Evolutionary conservation across 1,139 yeast species (phyloP).

Genomic region (Sugiyamaella novakii): DNA sequence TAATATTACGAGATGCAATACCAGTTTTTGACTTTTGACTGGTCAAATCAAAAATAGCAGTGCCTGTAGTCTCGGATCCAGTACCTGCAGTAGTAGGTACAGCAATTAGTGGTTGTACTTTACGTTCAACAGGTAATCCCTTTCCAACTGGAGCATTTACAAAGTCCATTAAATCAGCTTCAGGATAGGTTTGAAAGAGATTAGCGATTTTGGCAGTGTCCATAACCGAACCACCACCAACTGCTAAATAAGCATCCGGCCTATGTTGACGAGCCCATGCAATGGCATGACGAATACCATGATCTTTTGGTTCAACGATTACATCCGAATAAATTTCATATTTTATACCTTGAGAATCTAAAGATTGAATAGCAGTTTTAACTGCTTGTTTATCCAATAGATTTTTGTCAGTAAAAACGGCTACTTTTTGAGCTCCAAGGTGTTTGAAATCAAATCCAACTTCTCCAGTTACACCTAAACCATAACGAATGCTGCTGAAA

Average conservation of each 20-base stretch:
- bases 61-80: conserved; percentile 51
- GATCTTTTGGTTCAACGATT: conserved; percentile 46
- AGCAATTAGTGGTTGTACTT: conserved; percentile 46
- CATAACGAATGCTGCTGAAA: conserved; percentile 46
- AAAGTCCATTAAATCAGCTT: conserved; percentile 45
- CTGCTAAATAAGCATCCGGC: conserved; percentile 47
- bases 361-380: conserved; percentile 40
- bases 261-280: conserved; percentile 43
- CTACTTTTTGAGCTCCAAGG: conserved; percentile 41
- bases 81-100: conserved; percentile 51
- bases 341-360: conserved; percentile 43
- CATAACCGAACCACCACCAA: conserved; percentile 49
- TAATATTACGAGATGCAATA: conserved; percentile 45
- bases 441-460: conserved; percentile 46
- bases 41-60: conserved; percentile 45
- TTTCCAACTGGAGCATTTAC: conserved; percentile 49
- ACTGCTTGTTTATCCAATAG: conserved; percentile 40
- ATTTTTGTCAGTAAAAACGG: conserved; percentile 41
- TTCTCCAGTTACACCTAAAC: conserved; percentile 46
- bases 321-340: conserved; percentile 45
- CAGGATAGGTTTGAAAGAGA: conserved; percentile 44
- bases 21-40: conserved; percentile 45
- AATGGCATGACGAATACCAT: conserved; percentile 44
- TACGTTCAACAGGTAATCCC: conserved; percentile 42
- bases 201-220: conserved; percentile 48